Percentiles rank a stretch among this genome's conserved stretches.
These are phyloP conservation scores for Neopestalotiopsis sp. DNA, from an alignment of 2,329 filamentous ascomycete species.

Conservation along the genomic window DNA sequence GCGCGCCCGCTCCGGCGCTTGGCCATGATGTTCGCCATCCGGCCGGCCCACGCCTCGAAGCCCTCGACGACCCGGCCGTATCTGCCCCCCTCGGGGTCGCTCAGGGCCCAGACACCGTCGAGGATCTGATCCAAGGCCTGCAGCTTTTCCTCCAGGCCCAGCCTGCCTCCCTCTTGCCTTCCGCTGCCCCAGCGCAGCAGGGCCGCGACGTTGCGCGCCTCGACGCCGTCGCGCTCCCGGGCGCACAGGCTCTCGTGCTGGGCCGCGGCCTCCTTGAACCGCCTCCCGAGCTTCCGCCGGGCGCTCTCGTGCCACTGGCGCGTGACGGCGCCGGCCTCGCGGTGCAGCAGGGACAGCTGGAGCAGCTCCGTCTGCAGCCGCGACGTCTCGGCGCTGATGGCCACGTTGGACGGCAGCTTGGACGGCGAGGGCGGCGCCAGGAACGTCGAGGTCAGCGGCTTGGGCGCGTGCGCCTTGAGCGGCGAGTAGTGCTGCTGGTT, in stretches of 20 bases:
- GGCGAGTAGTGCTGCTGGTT: conserved; percentile 73
- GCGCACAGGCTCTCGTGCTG: conserved; percentile 40
- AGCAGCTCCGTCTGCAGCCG: conserved; percentile 68
- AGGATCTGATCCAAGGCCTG: conserved; percentile 63
- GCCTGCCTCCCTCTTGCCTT: conserved; percentile 34
- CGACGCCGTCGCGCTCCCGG: conserved; percentile 49
- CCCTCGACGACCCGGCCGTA: conserved; percentile 58
- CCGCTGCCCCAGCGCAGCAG: conserved; percentile 55
- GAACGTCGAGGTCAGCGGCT: conserved; percentile 62
- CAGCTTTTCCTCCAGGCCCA: conserved; percentile 57
- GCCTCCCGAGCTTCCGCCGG: conserved; percentile 47
- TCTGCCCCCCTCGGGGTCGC: conserved; percentile 60
- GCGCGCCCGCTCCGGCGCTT: conserved; percentile 40
- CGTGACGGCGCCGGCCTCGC: conserved; percentile 50
- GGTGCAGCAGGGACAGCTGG: conserved; percentile 68
- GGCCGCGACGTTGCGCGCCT: conserved; percentile 56
- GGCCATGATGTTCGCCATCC: conserved; percentile 51
- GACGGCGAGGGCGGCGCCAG: conserved; percentile 66
- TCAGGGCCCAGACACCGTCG: conserved; percentile 61
- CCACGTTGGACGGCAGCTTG: conserved; percentile 65
- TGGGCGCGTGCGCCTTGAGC: conserved; percentile 63
- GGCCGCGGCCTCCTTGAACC: conserved; percentile 47
- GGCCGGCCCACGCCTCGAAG: conserved; percentile 65
- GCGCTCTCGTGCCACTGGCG: conserved; percentile 63
- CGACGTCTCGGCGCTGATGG: conserved; percentile 61